Percentiles rank a stretch among this genome's conserved stretches.
Conservation (phyloP, 768 basidiomycete genomes). For the Trametopsis cervina region DNA sequence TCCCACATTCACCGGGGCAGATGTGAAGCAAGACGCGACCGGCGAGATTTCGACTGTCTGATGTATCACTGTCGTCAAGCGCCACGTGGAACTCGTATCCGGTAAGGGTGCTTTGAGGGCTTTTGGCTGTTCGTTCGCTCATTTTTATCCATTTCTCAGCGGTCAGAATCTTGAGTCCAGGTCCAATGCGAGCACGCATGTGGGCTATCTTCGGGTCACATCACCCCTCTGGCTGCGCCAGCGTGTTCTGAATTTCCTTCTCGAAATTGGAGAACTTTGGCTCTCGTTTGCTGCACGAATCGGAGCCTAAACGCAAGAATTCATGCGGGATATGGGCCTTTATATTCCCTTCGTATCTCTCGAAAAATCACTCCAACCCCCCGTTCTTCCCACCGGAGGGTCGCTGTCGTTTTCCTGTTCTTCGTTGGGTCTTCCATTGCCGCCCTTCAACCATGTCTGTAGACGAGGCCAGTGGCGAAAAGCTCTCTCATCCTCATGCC, state of each 20-base stretch:
- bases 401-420: background rate
- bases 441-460: constrained; percentile 15
- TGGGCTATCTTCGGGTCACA: constrained; percentile 9
- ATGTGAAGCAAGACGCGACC: no score
- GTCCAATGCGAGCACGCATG: constrained; percentile 12
- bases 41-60: no score
- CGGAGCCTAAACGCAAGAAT: no score
- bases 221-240: constrained; percentile 5
- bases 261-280: no score
- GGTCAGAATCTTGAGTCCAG: constrained; percentile 5
- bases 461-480: constrained; percentile 12
- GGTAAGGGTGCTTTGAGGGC: constrained; percentile 16
- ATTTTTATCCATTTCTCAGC: constrained; percentile 5
- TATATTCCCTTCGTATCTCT: no score
- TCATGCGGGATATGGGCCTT: no score
- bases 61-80: no score
- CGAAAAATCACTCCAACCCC: background rate
- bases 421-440: background rate
- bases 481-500: constrained; percentile 9
- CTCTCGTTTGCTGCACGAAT: no score
- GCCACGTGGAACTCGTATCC: constrained; percentile 12
- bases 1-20: no score
- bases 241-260: no score
- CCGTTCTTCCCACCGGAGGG: background rate
- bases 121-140: constrained; percentile 26